Percentiles rank a stretch among this genome's conserved stretches.
Conservation (phyloP, 257 asterid genomes). For the Capsicum rhomboideum region DNA sequence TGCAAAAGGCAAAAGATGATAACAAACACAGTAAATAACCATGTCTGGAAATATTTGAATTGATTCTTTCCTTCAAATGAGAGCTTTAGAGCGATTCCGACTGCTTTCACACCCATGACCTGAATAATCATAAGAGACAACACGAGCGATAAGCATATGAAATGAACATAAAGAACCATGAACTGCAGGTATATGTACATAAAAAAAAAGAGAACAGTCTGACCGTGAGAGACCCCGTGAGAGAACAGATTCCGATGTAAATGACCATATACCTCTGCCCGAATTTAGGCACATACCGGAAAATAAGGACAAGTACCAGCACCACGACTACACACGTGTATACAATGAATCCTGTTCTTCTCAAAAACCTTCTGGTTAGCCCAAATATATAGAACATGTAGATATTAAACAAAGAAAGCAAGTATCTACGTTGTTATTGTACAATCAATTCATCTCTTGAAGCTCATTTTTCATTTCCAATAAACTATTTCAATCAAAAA, state of each 20-base stretch:
- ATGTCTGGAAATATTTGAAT: conserved; percentile 50
- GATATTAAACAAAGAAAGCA: background rate
- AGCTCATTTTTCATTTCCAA: too few relatives aligned
- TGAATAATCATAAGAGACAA: conserved; percentile 12
- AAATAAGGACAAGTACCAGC: conserved; percentile 34
- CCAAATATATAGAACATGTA: background rate
- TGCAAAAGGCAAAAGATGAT: conserved; percentile 41
- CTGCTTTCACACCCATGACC: conserved; percentile 78
- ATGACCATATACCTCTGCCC: conserved; percentile 70
- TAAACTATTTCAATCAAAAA: too few relatives aligned
- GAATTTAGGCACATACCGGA: conserved; percentile 53
- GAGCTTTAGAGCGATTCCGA: conserved; percentile 58
- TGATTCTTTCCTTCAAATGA: conserved; percentile 54
- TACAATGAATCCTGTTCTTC: conserved; percentile 51
- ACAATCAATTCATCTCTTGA: too few relatives aligned
- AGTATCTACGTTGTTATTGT: background rate
- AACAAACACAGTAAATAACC: conserved; percentile 55
- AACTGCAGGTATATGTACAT: background rate
- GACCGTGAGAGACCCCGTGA: conserved; percentile 82
- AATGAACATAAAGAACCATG: background rate
- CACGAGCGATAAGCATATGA: background rate
- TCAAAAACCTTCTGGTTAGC: background rate
- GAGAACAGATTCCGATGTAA: conserved; percentile 83
- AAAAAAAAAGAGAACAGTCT: conserved; percentile 4
- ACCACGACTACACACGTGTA: conserved; percentile 35